Evolutionary conservation across 768 basidiomycete species (phyloP).

Genomic region (Basidioascus undulatus): DNA sequence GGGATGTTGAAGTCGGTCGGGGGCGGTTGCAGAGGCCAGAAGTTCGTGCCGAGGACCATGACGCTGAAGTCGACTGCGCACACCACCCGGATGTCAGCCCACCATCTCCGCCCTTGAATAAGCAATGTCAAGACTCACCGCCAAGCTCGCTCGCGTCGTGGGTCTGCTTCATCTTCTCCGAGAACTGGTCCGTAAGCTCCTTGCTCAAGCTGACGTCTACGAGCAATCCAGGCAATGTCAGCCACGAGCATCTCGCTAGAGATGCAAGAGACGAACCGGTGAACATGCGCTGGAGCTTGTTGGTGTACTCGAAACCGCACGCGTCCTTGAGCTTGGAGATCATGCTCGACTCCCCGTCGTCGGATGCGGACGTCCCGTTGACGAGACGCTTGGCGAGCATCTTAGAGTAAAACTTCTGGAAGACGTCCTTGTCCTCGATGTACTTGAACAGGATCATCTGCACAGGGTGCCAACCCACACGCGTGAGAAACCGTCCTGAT

Average conservation of each 20-base stretch:
- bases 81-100: not conserved
- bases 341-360: conserved; percentile 93
- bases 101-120: too few species aligned
- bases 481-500: not conserved
- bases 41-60: conserved; percentile 83
- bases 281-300: conserved; percentile 91
- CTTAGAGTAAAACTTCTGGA: conserved; percentile 92
- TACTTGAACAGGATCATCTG: conserved; percentile 97
- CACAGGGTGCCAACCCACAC: too few species aligned
- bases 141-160: conserved; percentile 48
- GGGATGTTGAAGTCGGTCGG: conserved; percentile 73
- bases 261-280: conserved; percentile 33
- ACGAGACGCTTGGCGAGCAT: conserved; percentile 83
- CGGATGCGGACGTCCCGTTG: conserved; percentile 69
- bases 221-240: not conserved
- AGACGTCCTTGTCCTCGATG: conserved; percentile 95
- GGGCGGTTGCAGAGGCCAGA: conserved; percentile 78
- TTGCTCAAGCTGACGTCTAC: conserved; percentile 85
- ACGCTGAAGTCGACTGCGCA: conserved; percentile 53
- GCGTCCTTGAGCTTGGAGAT: conserved; percentile 91
- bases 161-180: conserved; percentile 67
- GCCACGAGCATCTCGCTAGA: not conserved
- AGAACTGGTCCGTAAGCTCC: conserved; percentile 85
- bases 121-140: conserved; percentile 7
- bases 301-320: conserved; percentile 89